Conservation (phyloP, 2,329 filamentous ascomycete genomes). For the Didymella glomerata region DNA sequence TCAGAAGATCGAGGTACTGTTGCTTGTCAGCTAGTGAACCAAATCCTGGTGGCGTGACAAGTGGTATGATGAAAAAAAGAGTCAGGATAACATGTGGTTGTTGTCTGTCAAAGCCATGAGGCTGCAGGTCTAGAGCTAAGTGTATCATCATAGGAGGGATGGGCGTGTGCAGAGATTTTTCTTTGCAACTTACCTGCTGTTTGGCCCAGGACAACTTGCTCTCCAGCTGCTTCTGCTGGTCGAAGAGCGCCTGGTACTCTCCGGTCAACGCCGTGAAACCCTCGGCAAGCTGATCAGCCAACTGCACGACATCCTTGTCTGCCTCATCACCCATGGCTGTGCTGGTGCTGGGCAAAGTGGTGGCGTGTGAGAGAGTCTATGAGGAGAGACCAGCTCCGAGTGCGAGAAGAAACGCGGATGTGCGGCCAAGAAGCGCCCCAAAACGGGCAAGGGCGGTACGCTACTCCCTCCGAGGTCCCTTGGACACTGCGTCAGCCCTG, state of each 20-base stretch:
- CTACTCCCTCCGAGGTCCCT: slow-evolving; percentile 25
- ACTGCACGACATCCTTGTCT: slow-evolving; percentile 39
- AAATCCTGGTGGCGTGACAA: slow-evolving; percentile 4
- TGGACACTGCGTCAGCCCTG: slow-evolving; percentile 38
- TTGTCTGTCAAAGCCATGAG: slow-evolving; percentile 56
- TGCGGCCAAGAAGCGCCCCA: slow-evolving; percentile 21
- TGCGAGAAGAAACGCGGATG: slow-evolving; percentile 26
- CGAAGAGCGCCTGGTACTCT: slow-evolving; percentile 57
- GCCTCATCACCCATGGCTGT: slow-evolving; percentile 39
- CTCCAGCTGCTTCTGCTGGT: slow-evolving; percentile 56
- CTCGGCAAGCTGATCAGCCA: slow-evolving; percentile 55
- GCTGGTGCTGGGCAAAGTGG: slow-evolving; percentile 22
- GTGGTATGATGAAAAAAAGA: slow-evolving; percentile 12
- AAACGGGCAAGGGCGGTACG: slow-evolving; percentile 4
- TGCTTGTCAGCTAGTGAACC: slow-evolving; percentile 31
- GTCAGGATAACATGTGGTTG: slow-evolving; percentile 56
- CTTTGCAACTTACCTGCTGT: slow-evolving; percentile 55
- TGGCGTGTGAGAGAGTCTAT: slow-evolving; percentile 5
- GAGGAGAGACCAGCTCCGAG: slow-evolving; percentile 29
- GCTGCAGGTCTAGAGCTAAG: slow-evolving; percentile 64
- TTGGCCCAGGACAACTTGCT: slow-evolving; percentile 58
- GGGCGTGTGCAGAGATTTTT: slow-evolving; percentile 8
- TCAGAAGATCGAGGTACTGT: slow-evolving; percentile 53
- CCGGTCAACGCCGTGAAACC: slow-evolving; percentile 58
- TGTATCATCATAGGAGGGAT: slow-evolving; percentile 54